Percentiles rank a stretch among this genome's conserved stretches.
These are phyloP conservation scores for Arthromyces matolae DNA, from an alignment of 768 basidiomycete species.

Conservation along the genomic window DNA sequence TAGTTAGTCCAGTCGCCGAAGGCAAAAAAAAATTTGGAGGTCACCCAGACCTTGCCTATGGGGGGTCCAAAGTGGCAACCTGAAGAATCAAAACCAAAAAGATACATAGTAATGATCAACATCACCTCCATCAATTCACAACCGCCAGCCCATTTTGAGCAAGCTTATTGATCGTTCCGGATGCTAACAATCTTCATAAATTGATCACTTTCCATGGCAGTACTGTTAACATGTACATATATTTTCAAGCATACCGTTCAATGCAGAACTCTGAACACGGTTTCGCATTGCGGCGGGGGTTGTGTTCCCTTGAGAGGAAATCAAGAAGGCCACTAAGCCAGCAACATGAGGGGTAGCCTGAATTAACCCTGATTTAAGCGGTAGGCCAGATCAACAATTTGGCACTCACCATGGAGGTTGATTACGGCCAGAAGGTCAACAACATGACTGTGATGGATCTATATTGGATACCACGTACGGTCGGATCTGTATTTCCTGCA, in stretches of 20 bases:
- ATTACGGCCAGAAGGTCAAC: too few species aligned
- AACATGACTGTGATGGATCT: too few species aligned
- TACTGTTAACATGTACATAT: conserved; percentile 2
- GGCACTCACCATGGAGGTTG: conserved; percentile 13
- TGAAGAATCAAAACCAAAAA: too few species aligned
- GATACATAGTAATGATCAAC: too few species aligned
- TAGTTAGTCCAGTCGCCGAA: too few species aligned
- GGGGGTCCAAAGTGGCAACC: too few species aligned
- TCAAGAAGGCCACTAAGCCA: conserved; percentile 11
- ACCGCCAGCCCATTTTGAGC: neutral
- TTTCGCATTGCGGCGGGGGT: conserved; percentile 6
- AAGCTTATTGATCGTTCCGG: conserved; percentile 1
- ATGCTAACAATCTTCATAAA: neutral
- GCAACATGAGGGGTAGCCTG: conserved; percentile 14
- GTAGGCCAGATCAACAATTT: too few species aligned
- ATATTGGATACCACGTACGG: neutral
- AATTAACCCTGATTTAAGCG: neutral
- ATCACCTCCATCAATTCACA: too few species aligned
- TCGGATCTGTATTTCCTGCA: conserved; percentile 15
- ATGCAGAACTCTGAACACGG: neutral
- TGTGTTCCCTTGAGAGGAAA: conserved; percentile 1
- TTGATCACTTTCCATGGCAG: too few species aligned
- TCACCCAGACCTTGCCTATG: too few species aligned
- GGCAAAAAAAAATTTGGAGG: too few species aligned
- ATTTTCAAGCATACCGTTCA: neutral